Evolutionary conservation across 352 stramenopile genomes (phyloP).

Genomic region (Phytophthora boehmeriae): DNA sequence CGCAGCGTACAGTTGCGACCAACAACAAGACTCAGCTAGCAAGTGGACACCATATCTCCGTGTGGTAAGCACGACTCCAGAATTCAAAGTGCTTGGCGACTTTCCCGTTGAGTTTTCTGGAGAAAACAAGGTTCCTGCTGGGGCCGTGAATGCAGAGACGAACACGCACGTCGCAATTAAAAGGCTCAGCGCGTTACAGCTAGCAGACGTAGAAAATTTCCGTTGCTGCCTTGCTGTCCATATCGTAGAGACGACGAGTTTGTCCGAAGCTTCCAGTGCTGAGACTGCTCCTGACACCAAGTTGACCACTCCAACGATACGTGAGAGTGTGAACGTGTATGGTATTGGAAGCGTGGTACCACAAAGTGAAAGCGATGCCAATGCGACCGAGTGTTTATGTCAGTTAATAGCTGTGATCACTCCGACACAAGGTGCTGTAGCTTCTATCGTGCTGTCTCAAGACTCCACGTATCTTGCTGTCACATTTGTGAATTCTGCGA

Average conservation of each 20-base stretch:
- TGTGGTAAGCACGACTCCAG: constrained; percentile 5
- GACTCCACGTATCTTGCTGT: constrained; percentile 33
- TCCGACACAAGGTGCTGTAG: constrained; percentile 4
- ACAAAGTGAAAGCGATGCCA: not conserved
- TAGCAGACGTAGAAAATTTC: not conserved
- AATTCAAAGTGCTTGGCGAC: constrained; percentile 3
- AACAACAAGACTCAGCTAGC: not conserved
- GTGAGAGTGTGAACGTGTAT: constrained; percentile 27
- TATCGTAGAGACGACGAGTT: constrained; percentile 11
- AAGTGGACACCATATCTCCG: constrained; percentile 1
- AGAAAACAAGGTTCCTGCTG: constrained; percentile 3
- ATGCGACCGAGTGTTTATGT: constrained; percentile 5
- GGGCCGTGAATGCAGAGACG: not conserved
- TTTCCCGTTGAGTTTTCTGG: constrained; percentile 16
- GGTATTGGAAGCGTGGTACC: constrained; percentile 4
- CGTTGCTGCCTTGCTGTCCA: constrained; percentile 27
- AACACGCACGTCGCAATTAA: constrained; percentile 18
- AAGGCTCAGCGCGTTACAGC: constrained; percentile 26
- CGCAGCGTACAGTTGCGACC: constrained; percentile 7
- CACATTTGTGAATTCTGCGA: constrained; percentile 6
- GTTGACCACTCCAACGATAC: constrained; percentile 4
- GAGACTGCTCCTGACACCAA: constrained; percentile 5
- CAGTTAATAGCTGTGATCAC: constrained; percentile 14
- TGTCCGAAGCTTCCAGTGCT: not conserved
- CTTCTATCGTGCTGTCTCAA: constrained; percentile 30